Evolutionary conservation across 2,329 filamentous ascomycete species (phyloP).

Genomic region (Verticillium longisporum): DNA sequence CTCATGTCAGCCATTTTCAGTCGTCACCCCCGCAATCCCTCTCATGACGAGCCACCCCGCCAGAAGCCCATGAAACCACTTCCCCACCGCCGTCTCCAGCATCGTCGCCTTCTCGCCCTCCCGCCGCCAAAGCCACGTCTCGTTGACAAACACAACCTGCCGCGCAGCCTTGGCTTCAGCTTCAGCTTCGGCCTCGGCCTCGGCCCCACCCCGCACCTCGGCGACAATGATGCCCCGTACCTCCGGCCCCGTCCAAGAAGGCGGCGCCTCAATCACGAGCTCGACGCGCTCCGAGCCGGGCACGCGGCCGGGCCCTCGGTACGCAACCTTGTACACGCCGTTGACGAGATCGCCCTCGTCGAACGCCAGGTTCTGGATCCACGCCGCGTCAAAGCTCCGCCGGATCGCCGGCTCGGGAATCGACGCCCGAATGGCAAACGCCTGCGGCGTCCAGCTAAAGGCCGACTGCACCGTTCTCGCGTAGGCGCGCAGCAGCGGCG

Average conservation of each 20-base stretch:
- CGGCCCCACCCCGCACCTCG: conserved; percentile 6
- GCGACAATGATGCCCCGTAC: conserved; percentile 18
- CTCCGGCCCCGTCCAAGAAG: conserved; percentile 14
- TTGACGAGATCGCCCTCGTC: conserved; percentile 20
- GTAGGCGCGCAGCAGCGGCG: conserved; percentile 18
- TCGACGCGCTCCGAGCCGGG: conserved; percentile 18
- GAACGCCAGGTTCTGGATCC: conserved; percentile 17
- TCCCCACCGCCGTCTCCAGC: conserved; percentile 19
- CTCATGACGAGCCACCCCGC: conserved; percentile 20
- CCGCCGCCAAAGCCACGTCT: conserved; percentile 31
- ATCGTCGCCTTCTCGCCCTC: conserved; percentile 18
- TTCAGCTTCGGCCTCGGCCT: conserved; percentile 4
- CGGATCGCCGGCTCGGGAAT: conserved; percentile 12
- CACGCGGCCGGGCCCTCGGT: conserved; percentile 10
- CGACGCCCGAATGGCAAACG: conserved; percentile 18
- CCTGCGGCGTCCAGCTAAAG: conserved; percentile 25
- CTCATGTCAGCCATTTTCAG: neutral
- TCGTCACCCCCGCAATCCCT: conserved; percentile 10
- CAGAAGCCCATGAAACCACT: conserved; percentile 21
- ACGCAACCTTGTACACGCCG: conserved; percentile 21
- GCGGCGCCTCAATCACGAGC: conserved; percentile 18
- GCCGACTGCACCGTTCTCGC: conserved; percentile 20
- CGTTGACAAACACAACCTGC: conserved; percentile 23
- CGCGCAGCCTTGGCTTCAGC: conserved; percentile 5
- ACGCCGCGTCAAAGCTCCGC: conserved; percentile 16